Base-by-base conservation (phyloP, 2,329 filamentous ascomycete species). In the Xylariaceae sp. region DNA sequence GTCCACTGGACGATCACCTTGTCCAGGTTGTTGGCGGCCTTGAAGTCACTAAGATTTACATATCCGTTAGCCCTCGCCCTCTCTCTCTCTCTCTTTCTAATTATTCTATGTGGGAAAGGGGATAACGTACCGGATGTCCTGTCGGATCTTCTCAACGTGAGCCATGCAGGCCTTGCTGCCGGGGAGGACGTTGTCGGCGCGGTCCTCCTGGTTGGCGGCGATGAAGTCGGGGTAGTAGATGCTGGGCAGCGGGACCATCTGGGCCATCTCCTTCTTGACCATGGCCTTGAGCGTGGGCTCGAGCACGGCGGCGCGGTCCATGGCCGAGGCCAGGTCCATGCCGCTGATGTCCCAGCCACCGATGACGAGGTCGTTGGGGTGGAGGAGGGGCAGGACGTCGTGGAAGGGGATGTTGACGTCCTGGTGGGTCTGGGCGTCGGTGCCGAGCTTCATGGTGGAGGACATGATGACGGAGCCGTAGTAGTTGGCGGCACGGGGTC, bases 151-250 rank as follows among this genome's bases (percentile, higher is more conserved):
- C 70, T 97, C 88, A 33, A 98, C 87, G 60, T 98, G 92, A 41
- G 80, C 88, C 67, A 71, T 81, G 63, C 73, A 88, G 50, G 89
- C 89, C 71, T 92, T 94, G 65, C 73, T 76, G 36, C 92, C 92
- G 47, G 84, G 70, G 34, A 97, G 65, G 48, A 94, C 59, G 58
- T 98, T 97, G 69, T 98, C 88, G 50, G 90, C 92, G 58, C 92
- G 85, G 59, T 89, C 88, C 65, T 92, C 89, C 70, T 98, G 92
- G 72, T 98, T 98, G 62, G 92, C 86, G 51, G 92, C 92, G 60
- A 98, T 98, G 73, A 98, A 98, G 68, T 97, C 92, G 1, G 92
- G 92, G 66, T 98, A 98, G 78, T 98, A 98, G 68, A 97, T 85
- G 66, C 85, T 90, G 16, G 88, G 90, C 48, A 97, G 78, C 19